Base-by-base conservation (phyloP, 2,329 filamentous ascomycete genomes). In the Simplicillium aogashimaense region DNA sequence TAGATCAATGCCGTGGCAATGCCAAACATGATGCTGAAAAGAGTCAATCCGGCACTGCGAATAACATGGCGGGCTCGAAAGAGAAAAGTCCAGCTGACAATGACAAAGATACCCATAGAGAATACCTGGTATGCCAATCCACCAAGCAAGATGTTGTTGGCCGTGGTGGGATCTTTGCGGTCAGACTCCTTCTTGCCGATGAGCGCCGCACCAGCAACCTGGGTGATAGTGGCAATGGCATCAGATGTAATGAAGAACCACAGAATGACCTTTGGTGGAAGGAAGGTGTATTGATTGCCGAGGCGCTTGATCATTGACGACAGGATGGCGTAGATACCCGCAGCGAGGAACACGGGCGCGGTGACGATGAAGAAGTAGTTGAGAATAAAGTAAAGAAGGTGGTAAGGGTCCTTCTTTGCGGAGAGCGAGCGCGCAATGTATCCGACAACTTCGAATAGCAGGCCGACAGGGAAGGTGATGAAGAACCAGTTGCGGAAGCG, bases 351-450 rank as follows among this genome's bases (percentile, higher is more conserved):
- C 30, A 78, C 74, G 2, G 74, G 74, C 0, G 73, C 73, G 0
- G 70, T 69, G 44, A 78, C 73, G 53, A 78, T 74, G 60, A 74
- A 74, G 61, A 78, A 78, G 59, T 76, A 77, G 50, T 75, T 71
- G 35, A 74, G 56, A 31, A 78, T 70, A 47, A 77, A 78, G 59
- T 67, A 76, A 30, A 67, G 55, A 13, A 76, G 60, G 44, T 66
- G 60, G 52, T 76, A 76, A 0, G 73, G 73, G 44, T 75, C 62
- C 35, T 64, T 56, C 46, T 65, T 61, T 18, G 67, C 60, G 1
- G 66, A 69, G n/a, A 73, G 61, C 3, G 59, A 57, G 8, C 70
- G 65, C 37, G 67, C 65, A 39, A 66, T 50, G 48, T 74, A 74
- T 32, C 70, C 70, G 20, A 72, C 52, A 13, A 73, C 55, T 47